A percentile compares a stretch with the other conserved stretches of the same genome.
Evolutionary conservation across 495 filamentous ascomycete species (phyloP).

Genomic region (Jackrogersella minutella): DNA sequence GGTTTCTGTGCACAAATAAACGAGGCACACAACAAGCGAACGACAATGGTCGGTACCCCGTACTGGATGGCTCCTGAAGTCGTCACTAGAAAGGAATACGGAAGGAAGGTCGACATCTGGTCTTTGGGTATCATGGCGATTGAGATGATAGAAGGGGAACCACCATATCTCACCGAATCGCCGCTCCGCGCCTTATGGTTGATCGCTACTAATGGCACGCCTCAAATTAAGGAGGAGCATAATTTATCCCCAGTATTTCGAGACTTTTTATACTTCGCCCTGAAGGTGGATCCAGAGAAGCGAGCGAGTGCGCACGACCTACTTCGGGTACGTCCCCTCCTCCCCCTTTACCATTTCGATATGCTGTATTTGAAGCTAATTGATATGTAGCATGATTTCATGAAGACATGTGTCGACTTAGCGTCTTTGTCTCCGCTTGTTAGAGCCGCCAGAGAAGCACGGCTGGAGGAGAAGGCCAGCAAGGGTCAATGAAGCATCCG

Average conservation of each 20-base stretch:
- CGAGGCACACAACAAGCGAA: slow-evolving; percentile 94
- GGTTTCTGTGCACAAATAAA: slow-evolving; percentile 99
- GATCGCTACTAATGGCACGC: slow-evolving; percentile 97
- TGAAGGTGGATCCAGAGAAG: slow-evolving; percentile 97
- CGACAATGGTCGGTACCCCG: slow-evolving; percentile 98
- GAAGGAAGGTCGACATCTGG: slow-evolving; percentile 98
- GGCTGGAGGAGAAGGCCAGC: slow-evolving; percentile 82
- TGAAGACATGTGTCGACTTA: slow-evolving; percentile 79
- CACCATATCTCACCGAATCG: slow-evolving; percentile 94
- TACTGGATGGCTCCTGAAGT: slow-evolving; percentile 99
- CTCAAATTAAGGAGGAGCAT: slow-evolving; percentile 91
- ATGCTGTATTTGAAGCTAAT: slow-evolving; percentile 45
- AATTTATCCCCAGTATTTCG: slow-evolving; percentile 80
- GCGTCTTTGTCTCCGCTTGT: slow-evolving; percentile 77
- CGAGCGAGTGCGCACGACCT: slow-evolving; percentile 92
- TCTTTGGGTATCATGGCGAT: slow-evolving; percentile 99
- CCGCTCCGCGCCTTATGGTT: slow-evolving; percentile 92
- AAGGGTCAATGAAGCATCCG: slow-evolving; percentile 58
- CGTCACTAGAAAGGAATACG: slow-evolving; percentile 96
- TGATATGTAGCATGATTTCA: slow-evolving; percentile 81
- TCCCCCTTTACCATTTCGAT: background rate
- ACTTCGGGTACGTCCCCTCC: slow-evolving; percentile 70
- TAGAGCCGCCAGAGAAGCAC: slow-evolving; percentile 79
- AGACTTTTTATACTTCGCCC: slow-evolving; percentile 87
- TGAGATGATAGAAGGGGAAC: slow-evolving; percentile 99